phyloP scores from a whole-genome alignment of 2,329 filamentous ascomycete species.

The Talaromyces sp. region DNA sequence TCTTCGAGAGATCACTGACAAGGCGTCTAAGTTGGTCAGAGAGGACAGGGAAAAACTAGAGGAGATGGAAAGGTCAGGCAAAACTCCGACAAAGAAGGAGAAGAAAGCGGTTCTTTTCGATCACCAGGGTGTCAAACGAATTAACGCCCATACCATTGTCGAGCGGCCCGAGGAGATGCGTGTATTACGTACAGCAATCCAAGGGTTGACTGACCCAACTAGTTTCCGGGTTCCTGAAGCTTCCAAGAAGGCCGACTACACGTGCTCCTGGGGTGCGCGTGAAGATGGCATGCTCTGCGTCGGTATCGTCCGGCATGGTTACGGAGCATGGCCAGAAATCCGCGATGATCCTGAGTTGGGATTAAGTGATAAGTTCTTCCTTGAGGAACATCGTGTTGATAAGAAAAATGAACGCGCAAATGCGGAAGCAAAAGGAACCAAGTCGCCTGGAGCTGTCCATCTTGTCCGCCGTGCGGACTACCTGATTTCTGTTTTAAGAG shows the following conservation, averaged over 20 bases:
- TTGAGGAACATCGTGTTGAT: slow-evolving; percentile 97
- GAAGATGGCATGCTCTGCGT: slow-evolving; percentile 97
- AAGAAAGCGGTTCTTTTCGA: slow-evolving; percentile 96
- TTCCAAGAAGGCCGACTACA: slow-evolving; percentile 87
- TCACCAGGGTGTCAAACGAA: slow-evolving; percentile 85
- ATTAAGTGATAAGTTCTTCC: slow-evolving; percentile 85
- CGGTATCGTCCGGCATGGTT: slow-evolving; percentile 88
- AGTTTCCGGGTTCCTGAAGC: slow-evolving; percentile 87
- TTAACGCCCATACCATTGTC: slow-evolving; percentile 92
- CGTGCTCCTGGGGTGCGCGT: slow-evolving; percentile 83
- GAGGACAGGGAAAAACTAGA: slow-evolving; percentile 66
- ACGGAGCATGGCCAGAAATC: slow-evolving; percentile 92
- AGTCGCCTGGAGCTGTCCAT: slow-evolving; percentile 95
- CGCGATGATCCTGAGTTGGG: slow-evolving; percentile 85
- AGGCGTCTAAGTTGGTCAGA: slow-evolving; percentile 65
- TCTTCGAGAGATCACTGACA: slow-evolving; percentile 74
- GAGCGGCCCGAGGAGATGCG: slow-evolving; percentile 87
- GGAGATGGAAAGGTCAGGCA: slow-evolving; percentile 68
- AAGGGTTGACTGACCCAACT: slow-evolving; percentile 62
- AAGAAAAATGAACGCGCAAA: slow-evolving; percentile 86
- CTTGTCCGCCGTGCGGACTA: slow-evolving; percentile 94
- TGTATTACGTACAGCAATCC: slow-evolving; percentile 72
- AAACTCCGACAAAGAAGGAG: slow-evolving; percentile 89
- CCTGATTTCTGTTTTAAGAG: slow-evolving; percentile 87
- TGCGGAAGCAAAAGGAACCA: slow-evolving; percentile 55